Conservation (phyloP, 139 green algal species). For the Volvox reticuliferus region DNA sequence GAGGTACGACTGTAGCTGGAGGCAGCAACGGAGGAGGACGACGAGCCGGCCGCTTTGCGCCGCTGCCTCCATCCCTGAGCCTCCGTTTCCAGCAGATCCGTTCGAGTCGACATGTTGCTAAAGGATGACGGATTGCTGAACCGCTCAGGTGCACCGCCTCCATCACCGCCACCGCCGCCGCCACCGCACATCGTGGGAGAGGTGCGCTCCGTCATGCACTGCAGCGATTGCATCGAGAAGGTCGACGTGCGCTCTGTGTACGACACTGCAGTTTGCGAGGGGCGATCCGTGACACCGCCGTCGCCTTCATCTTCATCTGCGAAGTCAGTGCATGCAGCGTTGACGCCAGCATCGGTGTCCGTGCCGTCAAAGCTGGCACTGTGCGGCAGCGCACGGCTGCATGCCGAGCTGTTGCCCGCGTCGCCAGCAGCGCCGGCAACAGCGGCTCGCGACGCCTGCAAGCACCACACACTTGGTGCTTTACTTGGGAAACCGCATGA, state of each 20-base stretch:
- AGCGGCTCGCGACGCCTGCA: no score
- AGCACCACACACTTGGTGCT: not conserved
- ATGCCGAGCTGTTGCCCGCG: not conserved
- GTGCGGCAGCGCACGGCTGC: not conserved
- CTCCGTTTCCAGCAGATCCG: not conserved
- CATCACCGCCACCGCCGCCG: not conserved
- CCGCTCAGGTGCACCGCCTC: not conserved
- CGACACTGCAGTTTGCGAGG: not conserved
- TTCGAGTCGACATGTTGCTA: not conserved
- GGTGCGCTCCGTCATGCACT: not conserved
- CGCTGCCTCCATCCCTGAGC: not conserved
- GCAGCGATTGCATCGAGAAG: conserved; percentile 18
- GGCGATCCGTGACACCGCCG: not conserved
- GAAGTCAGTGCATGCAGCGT: not conserved
- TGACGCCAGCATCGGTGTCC: not conserved
- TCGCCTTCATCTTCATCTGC: not conserved
- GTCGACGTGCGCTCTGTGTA: conserved; percentile 25
- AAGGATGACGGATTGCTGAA: not conserved
- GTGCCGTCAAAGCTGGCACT: not conserved
- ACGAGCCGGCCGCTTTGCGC: not conserved
- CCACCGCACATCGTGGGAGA: not conserved
- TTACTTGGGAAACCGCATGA: not conserved
- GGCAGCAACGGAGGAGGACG: not conserved
- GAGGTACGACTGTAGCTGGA: not conserved
- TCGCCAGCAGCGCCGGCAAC: not conserved